A percentile compares a stretch with the other conserved stretches of the same genome.
These are phyloP conservation scores for Cryptomeria japonica DNA, from an alignment of 75 land plant genomes.

Conservation along the genomic window DNA sequence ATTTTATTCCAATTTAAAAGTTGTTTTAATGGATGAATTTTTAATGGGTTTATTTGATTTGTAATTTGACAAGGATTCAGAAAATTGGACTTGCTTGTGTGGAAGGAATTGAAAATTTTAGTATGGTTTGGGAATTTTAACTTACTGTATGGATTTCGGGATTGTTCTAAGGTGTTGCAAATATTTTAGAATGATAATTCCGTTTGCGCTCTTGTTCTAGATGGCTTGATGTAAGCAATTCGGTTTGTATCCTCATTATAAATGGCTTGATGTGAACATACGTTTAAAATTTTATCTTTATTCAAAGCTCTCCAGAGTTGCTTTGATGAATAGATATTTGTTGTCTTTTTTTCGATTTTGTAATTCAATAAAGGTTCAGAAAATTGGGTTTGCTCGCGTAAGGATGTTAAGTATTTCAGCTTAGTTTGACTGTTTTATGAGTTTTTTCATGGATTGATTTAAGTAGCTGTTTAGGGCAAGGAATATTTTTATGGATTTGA, in stretches of 20 bases:
- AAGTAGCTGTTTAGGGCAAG: background rate
- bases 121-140: background rate
- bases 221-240: no score
- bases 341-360: background rate
- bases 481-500: background rate
- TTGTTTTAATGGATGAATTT: background rate
- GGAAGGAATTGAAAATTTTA: background rate
- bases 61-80: background rate
- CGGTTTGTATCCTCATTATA: background rate
- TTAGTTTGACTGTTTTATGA: background rate
- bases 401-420: background rate
- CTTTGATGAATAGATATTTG: background rate
- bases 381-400: background rate
- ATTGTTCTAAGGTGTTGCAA: background rate
- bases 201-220: no score
- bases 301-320: background rate
- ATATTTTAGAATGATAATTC: no score
- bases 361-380: background rate
- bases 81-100: background rate
- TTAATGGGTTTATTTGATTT: background rate
- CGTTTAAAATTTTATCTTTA: background rate
- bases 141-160: background rate
- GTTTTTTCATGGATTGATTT: background rate
- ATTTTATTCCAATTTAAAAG: background rate
- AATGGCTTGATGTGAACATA: background rate